These are phyloP conservation scores for Fusarium sp. DNA, from an alignment of 2,329 filamentous ascomycete genomes.

Conservation along the genomic window DNA sequence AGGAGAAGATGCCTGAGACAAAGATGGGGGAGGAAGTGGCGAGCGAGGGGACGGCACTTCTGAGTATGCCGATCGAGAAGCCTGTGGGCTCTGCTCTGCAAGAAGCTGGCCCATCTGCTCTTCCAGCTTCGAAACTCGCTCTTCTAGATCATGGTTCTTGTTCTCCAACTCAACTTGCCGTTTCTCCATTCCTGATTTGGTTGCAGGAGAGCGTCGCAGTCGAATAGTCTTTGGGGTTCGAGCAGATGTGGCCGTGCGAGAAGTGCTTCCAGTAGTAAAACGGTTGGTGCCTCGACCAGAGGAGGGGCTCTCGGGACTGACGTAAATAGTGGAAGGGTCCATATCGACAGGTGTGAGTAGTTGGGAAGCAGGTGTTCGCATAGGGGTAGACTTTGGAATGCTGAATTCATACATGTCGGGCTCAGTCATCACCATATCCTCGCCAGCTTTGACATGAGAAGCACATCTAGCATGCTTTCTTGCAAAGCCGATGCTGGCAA, in stretches of 20 bases:
- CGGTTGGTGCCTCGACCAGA: constrained; percentile 14
- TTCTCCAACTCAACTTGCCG: constrained; percentile 23
- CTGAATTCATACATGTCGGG: neutral
- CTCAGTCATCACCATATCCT: neutral
- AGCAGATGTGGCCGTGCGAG: neutral
- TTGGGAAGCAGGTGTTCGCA: neutral
- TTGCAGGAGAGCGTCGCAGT: neutral
- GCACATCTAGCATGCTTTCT: neutral
- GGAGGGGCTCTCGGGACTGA: constrained; percentile 37
- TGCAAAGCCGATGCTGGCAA: neutral
- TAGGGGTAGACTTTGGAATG: constrained; percentile 12
- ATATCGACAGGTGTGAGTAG: constrained; percentile 25
- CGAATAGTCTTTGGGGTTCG: neutral
- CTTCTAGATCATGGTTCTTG: constrained; percentile 21
- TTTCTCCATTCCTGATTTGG: neutral
- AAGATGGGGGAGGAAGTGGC: neutral
- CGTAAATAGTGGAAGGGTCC: neutral
- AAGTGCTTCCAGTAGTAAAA: neutral
- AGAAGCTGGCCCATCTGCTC: constrained; percentile 18
- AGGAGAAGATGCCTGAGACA: neutral
- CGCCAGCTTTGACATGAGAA: constrained; percentile 1
- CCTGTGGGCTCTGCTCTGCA: neutral
- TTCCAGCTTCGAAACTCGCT: constrained; percentile 29
- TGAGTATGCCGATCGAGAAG: neutral
- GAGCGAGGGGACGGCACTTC: neutral